phyloP scores from a whole-genome alignment of 208 protist species.

The Acanthamoeba healyi region DNA sequence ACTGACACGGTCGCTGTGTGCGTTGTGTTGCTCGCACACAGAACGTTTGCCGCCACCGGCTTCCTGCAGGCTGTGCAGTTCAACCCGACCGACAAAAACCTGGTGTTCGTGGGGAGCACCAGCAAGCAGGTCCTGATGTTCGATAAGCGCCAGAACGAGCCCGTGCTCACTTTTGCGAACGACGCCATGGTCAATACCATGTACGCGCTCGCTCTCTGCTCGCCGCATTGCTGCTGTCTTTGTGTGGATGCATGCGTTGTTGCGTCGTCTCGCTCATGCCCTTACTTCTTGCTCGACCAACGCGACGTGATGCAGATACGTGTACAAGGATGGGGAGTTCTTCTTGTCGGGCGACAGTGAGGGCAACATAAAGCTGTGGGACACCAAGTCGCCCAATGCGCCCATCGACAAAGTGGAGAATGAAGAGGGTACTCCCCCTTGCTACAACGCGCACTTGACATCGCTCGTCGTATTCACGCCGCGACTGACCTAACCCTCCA shows the following conservation, averaged over 20 bases:
- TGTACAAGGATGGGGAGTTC: conserved; percentile 82
- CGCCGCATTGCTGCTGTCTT: neutral
- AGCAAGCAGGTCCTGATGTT: conserved; percentile 80
- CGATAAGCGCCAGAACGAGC: conserved; percentile 76
- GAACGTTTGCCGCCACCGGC: neutral
- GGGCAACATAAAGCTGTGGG: conserved; percentile 80
- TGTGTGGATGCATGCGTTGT: neutral
- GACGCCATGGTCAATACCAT: conserved; percentile 82
- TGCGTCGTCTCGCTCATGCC: neutral
- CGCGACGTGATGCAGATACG: conserved; percentile 28
- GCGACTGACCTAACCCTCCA: neutral
- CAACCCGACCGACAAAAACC: conserved; percentile 78
- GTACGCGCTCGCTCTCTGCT: conserved; percentile 36
- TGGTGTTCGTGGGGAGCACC: conserved; percentile 81
- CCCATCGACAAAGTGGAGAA: neutral
- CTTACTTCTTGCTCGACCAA: neutral
- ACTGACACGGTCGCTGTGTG: no score
- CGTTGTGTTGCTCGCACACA: neutral
- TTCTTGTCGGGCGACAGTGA: conserved; percentile 80
- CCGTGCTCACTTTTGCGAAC: conserved; percentile 78
- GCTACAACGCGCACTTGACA: neutral
- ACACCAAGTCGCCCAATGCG: conserved; percentile 16
- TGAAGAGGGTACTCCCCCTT: conserved; percentile 4
- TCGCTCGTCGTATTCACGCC: neutral
- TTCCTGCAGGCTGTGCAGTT: conserved; percentile 37